Conservation (phyloP, 805 yeast genomes). For the Yamadazyma phyllophila region DNA sequence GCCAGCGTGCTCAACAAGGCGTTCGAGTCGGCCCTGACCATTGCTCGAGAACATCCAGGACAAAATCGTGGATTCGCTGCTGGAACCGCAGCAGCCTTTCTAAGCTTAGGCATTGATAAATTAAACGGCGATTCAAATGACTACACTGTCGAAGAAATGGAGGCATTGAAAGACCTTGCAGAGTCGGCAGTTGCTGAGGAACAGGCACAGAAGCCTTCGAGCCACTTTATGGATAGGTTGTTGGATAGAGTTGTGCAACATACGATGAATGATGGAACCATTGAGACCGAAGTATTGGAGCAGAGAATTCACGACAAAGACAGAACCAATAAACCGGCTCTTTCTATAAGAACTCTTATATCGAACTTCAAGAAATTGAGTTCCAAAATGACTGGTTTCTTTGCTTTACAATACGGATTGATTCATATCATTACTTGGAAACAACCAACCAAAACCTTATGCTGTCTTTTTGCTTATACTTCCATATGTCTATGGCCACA, state of each 20-base stretch:
- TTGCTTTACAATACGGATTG: constrained; percentile 59
- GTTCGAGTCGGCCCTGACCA: constrained; percentile 24
- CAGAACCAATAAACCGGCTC: constrained; percentile 44
- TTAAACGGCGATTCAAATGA: constrained; percentile 11
- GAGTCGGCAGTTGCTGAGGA: constrained; percentile 28
- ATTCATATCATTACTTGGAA: constrained; percentile 71
- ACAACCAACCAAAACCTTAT: constrained; percentile 65
- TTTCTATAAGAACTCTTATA: constrained; percentile 57
- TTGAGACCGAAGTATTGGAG: constrained; percentile 46
- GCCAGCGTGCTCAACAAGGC: constrained; percentile 17
- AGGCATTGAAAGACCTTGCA: constrained; percentile 26
- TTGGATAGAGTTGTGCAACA: constrained; percentile 53
- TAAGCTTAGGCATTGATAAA: constrained; percentile 32
- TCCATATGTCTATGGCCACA: constrained; percentile 71
- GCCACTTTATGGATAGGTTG: constrained; percentile 58
- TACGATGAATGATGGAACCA: constrained; percentile 47
- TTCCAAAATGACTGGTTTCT: constrained; percentile 52
- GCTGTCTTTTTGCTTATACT: constrained; percentile 58
- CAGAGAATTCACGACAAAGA: constrained; percentile 44
- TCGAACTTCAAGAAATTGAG: constrained; percentile 59
- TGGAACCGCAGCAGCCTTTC: constrained; percentile 34
- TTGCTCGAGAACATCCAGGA: constrained; percentile 25
- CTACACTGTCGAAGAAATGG: constrained; percentile 27
- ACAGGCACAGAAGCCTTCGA: constrained; percentile 5
- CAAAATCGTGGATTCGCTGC: constrained; percentile 34